A percentile compares a stretch with the other conserved stretches of the same genome.
Evolutionary conservation across 805 yeast genomes (phyloP).

Genomic region (Ogataea methylovora): DNA sequence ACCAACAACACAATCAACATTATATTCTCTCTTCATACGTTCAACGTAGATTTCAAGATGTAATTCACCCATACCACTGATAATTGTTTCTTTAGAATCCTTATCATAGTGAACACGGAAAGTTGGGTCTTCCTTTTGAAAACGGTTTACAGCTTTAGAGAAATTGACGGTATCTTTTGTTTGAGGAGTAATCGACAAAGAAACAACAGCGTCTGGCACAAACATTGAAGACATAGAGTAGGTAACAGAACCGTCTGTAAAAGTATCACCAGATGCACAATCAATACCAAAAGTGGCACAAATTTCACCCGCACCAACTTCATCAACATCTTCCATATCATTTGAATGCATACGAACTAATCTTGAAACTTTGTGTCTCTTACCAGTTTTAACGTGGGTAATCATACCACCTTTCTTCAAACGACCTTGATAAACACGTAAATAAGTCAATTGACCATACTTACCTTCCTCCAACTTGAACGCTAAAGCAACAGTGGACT

Average conservation of each 20-base stretch:
- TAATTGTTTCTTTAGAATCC: constrained; percentile 89
- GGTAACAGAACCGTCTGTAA: constrained; percentile 73
- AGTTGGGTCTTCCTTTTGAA: constrained; percentile 99
- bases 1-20: constrained; percentile 92
- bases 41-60: constrained; percentile 97
- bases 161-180: constrained; percentile 82
- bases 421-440: constrained; percentile 95
- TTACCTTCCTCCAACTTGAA: constrained; percentile 98
- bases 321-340: constrained; percentile 97
- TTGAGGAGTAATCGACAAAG: constrained; percentile 83
- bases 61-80: constrained; percentile 97
- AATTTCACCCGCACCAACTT: constrained; percentile 95
- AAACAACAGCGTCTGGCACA: constrained; percentile 98
- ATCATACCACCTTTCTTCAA: constrained; percentile 86
- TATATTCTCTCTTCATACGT: constrained; percentile 96
- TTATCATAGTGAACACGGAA: constrained; percentile 86
- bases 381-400: constrained; percentile 85
- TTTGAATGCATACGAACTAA: constrained; percentile 98
- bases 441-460: constrained; percentile 94
- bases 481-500: constrained; percentile 95
- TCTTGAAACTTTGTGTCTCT: constrained; percentile 87
- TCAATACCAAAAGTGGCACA: constrained; percentile 99
- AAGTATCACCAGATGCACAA: constrained; percentile 98
- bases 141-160: constrained; percentile 93
- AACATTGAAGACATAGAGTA: constrained; percentile 96